Evolutionary conservation across 164 flowering plant species (phyloP), one percentile per base, ranked within the genome.

Genomic region (Umbilicus rupestris): DNA sequence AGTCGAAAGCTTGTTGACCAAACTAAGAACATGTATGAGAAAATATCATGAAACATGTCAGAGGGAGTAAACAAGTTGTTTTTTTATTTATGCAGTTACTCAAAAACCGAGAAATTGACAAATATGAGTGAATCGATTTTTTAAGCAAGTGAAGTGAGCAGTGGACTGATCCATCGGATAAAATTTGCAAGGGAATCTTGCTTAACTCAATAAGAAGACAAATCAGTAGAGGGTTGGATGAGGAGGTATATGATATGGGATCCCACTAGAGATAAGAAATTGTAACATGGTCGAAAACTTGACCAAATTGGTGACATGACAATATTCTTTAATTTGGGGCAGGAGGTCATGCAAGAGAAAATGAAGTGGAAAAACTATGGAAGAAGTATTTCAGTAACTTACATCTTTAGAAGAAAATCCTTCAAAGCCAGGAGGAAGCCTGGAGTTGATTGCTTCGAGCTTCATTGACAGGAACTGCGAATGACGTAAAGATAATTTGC

Each of bases 391-490:
- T 50, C 0, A 10, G 8, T 31, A 33, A 76, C 84, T 76, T 76
- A 86, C 89, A 66, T 84, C 87, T 80, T 87, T 87, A 35, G 81
- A 66, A 65, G 89, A 83, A 73, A 70, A 83, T 65, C 69, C 85
- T 67, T 84, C 83, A 30, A 82, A 69, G 17, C 72, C 78, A 26
- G 81, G 81, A 66, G 7, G 69, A 74, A 74, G 62, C 73, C 85
- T 76, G n/a, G 86, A 60, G 69, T 78, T 83, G 20, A 87, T 84
- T 52, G 87, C 86, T 77, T 87, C 92, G 64, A 87, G 87, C 77
- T 87, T 87, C 89, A 84, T 83, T 16, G 92, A 87, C 41, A 87
- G 63, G 68, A 87, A 87, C 92, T 87, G 82, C 57, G 72, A 50
- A 50, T 20, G 14, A 19, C 17, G 9, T 7, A 28, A n/a, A n/a